phyloP scores from a whole-genome alignment of 768 basidiomycete species.

The Coprinopsis sp. region DNA sequence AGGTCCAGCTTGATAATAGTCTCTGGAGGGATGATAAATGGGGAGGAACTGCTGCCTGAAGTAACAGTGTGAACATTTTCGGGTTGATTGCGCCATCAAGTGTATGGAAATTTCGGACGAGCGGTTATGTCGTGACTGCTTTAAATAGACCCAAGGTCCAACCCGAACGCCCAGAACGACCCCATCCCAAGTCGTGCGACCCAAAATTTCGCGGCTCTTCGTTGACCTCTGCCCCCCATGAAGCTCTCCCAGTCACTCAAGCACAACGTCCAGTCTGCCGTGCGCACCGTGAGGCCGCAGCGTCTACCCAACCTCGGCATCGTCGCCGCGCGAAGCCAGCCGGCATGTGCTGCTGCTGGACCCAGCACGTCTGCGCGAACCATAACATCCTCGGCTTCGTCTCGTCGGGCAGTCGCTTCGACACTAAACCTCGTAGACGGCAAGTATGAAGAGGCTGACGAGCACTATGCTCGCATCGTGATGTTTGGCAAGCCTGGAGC shows the following conservation, averaged over 20 bases:
- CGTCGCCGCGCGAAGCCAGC: slow-evolving; percentile 12
- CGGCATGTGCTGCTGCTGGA: slow-evolving; percentile 14
- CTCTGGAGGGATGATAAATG: no score
- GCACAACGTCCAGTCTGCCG: background rate
- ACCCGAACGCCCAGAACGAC: no score
- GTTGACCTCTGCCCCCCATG: slow-evolving; percentile 12
- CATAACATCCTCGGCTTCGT: slow-evolving; percentile 20
- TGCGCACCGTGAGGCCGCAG: slow-evolving; percentile 15
- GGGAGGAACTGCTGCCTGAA: no score
- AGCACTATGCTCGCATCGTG: slow-evolving; percentile 53
- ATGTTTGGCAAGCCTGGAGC: slow-evolving; percentile 82
- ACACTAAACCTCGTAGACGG: slow-evolving; percentile 41
- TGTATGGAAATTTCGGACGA: slow-evolving; percentile 5
- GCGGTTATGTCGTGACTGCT: no score
- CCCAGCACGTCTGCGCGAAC: slow-evolving; percentile 7
- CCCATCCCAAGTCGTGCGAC: slow-evolving; percentile 1
- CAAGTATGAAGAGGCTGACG: slow-evolving; percentile 34
- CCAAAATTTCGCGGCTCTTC: background rate
- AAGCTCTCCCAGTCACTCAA: slow-evolving; percentile 5
- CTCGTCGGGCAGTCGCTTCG: slow-evolving; percentile 46
- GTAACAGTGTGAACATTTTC: no score
- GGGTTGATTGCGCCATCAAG: slow-evolving; percentile 7
- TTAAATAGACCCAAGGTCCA: no score
- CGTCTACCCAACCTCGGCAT: slow-evolving; percentile 9
- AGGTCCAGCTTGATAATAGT: no score